A percentile compares a stretch with the other conserved stretches of the same genome.
These are phyloP conservation scores for Torulaspora delbrueckii DNA, from an alignment of 805 yeast genomes.

Conservation along the genomic window DNA sequence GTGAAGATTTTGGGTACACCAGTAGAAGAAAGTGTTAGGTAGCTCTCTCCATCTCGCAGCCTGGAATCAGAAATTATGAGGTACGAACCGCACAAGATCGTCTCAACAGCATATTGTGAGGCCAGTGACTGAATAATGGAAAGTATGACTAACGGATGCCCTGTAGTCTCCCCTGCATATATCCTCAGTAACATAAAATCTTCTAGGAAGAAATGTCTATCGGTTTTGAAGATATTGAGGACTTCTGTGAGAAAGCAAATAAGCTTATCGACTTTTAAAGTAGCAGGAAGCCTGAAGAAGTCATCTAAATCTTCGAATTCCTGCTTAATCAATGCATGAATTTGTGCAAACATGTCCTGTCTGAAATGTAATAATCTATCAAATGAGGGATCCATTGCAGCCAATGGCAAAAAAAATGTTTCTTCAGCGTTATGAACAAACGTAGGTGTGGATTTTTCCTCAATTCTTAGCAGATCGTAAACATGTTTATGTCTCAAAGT, in stretches of 20 bases:
- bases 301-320: slow-evolving; percentile 10
- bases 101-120: slow-evolving; percentile 13
- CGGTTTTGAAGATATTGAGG: slow-evolving; percentile 4
- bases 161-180: slow-evolving; percentile 25
- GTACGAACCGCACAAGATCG: slow-evolving; percentile 17
- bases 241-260: slow-evolving; percentile 14
- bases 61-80: slow-evolving; percentile 18
- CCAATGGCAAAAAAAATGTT: slow-evolving; percentile 15
- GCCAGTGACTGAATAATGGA: slow-evolving; percentile 25
- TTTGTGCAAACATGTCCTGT: slow-evolving; percentile 5
- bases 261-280: slow-evolving; percentile 18
- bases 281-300: slow-evolving; percentile 15
- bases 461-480: slow-evolving; percentile 12
- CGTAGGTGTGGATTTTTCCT: slow-evolving; percentile 5
- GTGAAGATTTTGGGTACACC: slow-evolving; percentile 21
- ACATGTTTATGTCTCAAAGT: slow-evolving; percentile 18
- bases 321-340: slow-evolving; percentile 11
- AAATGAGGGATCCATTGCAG: slow-evolving; percentile 21
- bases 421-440: slow-evolving; percentile 21
- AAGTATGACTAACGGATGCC: slow-evolving; percentile 21
- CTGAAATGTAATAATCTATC: slow-evolving; percentile 17
- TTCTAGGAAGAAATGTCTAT: slow-evolving; percentile 12
- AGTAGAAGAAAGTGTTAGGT: slow-evolving; percentile 15
- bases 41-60: slow-evolving; percentile 16
- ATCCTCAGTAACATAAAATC: slow-evolving; percentile 25